A percentile compares a stretch with the other conserved stretches of the same genome.
Evolutionary conservation across 768 basidiomycete species (phyloP).

Genomic region (Neoboletus magnificus): DNA sequence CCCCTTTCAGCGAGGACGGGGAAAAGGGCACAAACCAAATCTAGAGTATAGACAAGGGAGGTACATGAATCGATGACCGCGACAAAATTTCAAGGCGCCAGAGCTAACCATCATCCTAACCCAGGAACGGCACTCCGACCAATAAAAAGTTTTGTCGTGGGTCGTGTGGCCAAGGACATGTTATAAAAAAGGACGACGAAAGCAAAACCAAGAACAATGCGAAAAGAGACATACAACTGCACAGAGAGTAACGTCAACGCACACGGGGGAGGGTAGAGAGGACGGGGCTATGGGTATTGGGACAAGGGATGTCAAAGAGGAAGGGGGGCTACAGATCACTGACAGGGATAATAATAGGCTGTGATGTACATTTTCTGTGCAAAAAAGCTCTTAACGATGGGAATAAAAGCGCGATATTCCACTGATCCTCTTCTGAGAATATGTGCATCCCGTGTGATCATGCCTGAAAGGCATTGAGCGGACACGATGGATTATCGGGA

Average conservation of each 20-base stretch:
- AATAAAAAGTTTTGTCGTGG: constrained; percentile 14
- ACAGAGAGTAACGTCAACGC: constrained; percentile 17
- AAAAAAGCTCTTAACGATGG: constrained; percentile 13
- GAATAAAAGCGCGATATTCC: constrained; percentile 15
- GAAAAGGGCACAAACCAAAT: constrained; percentile 6
- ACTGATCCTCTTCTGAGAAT: constrained; percentile 9
- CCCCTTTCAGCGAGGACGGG: neutral
- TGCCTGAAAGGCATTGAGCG: constrained; percentile 11
- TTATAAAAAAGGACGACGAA: constrained; percentile 14
- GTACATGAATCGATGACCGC: constrained; percentile 7
- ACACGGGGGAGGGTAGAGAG: constrained; percentile 1
- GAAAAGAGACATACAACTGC: constrained; percentile 17
- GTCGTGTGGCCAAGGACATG: constrained; percentile 9
- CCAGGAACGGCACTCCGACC: constrained; percentile 9
- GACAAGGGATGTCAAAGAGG: neutral
- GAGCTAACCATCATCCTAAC: neutral
- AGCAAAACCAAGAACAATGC: constrained; percentile 26
- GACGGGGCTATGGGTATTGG: constrained; percentile 18
- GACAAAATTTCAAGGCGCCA: constrained; percentile 1
- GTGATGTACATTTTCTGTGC: constrained; percentile 34
- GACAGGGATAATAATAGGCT: constrained; percentile 34
- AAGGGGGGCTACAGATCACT: constrained; percentile 24
- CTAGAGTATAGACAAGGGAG: constrained; percentile 17
- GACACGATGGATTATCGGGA: neutral
- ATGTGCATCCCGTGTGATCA: constrained; percentile 17